Conservation (phyloP, 208 protist species). For the Trypanosoma cruzi region DNA sequence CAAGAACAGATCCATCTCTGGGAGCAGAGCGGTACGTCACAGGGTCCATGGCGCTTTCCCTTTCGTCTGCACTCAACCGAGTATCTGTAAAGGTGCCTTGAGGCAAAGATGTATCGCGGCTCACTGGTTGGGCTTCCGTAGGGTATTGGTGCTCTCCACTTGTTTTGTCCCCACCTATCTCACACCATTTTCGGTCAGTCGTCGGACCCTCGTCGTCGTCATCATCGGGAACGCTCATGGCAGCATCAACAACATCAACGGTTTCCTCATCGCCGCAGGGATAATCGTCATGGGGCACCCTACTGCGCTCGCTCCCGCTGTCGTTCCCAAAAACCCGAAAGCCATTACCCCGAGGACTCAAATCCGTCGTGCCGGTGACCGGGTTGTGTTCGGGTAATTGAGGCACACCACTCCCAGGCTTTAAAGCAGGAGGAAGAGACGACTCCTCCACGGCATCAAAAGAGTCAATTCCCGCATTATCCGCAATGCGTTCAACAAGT, state of each 20-base stretch:
- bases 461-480: background rate
- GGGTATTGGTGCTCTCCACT: background rate
- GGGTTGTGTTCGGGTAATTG: background rate
- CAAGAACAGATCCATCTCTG: background rate
- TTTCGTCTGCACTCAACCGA: background rate
- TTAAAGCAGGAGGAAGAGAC: background rate
- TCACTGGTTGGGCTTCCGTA: background rate
- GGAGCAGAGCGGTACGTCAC: conserved; percentile 6
- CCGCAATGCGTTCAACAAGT: background rate
- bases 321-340: background rate
- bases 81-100: background rate
- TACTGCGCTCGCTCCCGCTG: background rate
- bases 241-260: background rate
- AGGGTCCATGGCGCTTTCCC: background rate
- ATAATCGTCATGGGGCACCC: background rate
- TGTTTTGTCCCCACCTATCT: background rate
- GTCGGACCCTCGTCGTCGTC: background rate
- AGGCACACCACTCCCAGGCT: background rate
- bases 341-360: background rate
- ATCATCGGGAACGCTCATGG: background rate
- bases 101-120: background rate
- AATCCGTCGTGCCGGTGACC: background rate
- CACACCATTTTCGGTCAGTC: background rate
- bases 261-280: background rate
- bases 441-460: background rate